These are phyloP conservation scores for Talaromyces rugulosus DNA, from an alignment of 2,329 filamentous ascomycete genomes.

Conservation along the genomic window DNA sequence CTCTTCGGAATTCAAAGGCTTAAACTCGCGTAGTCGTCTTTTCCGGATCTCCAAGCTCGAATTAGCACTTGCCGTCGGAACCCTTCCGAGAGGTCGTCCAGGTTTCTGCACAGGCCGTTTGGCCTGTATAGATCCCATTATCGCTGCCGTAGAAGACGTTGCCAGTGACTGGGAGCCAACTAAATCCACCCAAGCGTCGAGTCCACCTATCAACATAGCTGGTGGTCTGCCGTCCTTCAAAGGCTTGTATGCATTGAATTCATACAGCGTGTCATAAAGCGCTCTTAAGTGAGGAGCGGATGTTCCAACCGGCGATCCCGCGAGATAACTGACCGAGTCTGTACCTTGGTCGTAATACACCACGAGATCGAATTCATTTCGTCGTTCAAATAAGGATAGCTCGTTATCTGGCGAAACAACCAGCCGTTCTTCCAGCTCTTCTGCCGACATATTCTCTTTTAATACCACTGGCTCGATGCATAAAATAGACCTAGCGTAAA, in stretches of 20 bases:
- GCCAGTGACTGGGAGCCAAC: constrained; percentile 65
- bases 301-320: constrained; percentile 42
- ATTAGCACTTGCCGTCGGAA: constrained; percentile 48
- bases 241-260: constrained; percentile 77
- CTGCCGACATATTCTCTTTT: constrained; percentile 62
- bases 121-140: constrained; percentile 42
- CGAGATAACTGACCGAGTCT: constrained; percentile 54
- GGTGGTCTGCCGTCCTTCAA: constrained; percentile 63
- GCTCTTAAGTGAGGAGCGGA: constrained; percentile 60
- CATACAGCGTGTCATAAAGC: constrained; percentile 72
- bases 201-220: constrained; percentile 73
- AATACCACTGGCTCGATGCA: constrained; percentile 83
- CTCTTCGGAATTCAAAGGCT: constrained; percentile 75
- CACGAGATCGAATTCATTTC: constrained; percentile 75
- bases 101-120: constrained; percentile 33
- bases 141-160: constrained; percentile 52
- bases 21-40: constrained; percentile 56
- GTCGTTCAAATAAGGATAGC: constrained; percentile 66
- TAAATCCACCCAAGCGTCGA: constrained; percentile 83
- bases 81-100: constrained; percentile 48
- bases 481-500: constrained; percentile 76
- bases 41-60: constrained; percentile 53
- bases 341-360: constrained; percentile 82
- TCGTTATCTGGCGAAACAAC: constrained; percentile 55
- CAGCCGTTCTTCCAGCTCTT: constrained; percentile 53